Base-by-base conservation (phyloP, 768 basidiomycete species). In the Tylopilus cervinicoccineus region DNA sequence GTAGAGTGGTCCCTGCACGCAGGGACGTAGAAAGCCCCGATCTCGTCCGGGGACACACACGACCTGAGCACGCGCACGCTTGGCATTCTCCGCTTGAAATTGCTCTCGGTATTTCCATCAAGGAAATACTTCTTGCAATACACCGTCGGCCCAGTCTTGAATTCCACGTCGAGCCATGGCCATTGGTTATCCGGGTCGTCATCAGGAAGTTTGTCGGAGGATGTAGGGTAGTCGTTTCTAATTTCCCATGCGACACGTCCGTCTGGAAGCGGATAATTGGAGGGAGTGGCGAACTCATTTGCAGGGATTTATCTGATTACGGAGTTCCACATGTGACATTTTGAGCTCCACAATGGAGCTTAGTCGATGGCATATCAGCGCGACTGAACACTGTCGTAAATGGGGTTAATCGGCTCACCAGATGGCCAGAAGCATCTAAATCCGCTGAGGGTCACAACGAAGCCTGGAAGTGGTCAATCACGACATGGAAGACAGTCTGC, bases 41-140 rank as follows among this genome's bases (percentile, higher is more conserved):
- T 79, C 12, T 60, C 74, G 8, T 66, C 82, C 16, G 67, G 65
- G 5, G 70, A 68, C 22, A 66, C 80, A 3, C 81, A 81, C 59
- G 88, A 90, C 57, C 67, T 86, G 19, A 81, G 82, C 2, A 79
- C 79, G 1, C 79, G 78, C 52, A 86, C 86, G 4, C 69, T 91
- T 19, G 86, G 79, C 2, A 81, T 90, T 52, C 75, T 90, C 11
- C n/a, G n/a, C n/a, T 47, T 23, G 29, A 47, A 47, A 14, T 24
- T 9, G 6, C 31, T 23, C n/a, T 31, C 1, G 2, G 28, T 40
- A 40, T 47, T 40, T 24, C 38, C 37, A 17, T 19, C 1, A 22
- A 39, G 40, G 10, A 39, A 24, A 22, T 47, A 47, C 6, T 40
- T n/a, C 38, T 47, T 47, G 28, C 37, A 46, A 22, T 46, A 46